phyloP scores from a whole-genome alignment of 768 basidiomycete genomes.

The Boletellus ananas region DNA sequence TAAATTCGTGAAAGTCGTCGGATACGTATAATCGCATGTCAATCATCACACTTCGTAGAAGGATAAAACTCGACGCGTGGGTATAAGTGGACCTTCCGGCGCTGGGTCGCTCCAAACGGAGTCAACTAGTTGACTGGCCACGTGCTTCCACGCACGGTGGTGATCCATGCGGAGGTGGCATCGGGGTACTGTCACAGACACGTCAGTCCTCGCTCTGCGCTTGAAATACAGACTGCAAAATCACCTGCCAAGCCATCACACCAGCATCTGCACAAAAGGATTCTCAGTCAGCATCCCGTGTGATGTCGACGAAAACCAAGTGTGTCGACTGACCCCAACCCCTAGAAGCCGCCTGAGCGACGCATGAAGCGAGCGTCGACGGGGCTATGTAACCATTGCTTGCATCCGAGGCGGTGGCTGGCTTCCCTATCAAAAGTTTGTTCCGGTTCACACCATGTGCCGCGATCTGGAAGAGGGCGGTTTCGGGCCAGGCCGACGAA shows the following conservation, averaged over 20 bases:
- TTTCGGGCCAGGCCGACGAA: constrained; percentile 39
- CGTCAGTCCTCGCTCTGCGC: not conserved
- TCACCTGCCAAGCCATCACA: constrained; percentile 40
- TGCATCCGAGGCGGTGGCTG: constrained; percentile 48
- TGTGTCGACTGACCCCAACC: constrained; percentile 59
- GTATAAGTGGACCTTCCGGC: too few species aligned
- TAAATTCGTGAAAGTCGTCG: too few species aligned
- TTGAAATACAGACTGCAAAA: not conserved
- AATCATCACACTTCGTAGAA: too few species aligned
- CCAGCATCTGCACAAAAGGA: constrained; percentile 28
- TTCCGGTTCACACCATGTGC: constrained; percentile 51
- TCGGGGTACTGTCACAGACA: constrained; percentile 34
- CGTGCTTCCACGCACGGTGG: constrained; percentile 31
- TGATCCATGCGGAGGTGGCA: constrained; percentile 37
- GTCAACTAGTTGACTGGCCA: constrained; percentile 25
- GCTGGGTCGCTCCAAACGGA: too few species aligned
- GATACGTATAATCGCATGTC: too few species aligned
- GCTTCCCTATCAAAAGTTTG: constrained; percentile 79
- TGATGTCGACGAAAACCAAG: not conserved
- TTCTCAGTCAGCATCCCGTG: not conserved
- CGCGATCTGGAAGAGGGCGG: constrained; percentile 46
- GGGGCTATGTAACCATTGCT: constrained; percentile 56
- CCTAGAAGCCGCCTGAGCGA: constrained; percentile 52
- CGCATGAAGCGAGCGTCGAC: constrained; percentile 53
- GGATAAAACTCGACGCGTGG: too few species aligned